Percentiles rank a stretch among this genome's conserved stretches.
Evolutionary conservation across 2,329 filamentous ascomycete genomes (phyloP).

Genomic region (Talaromyces sp.): DNA sequence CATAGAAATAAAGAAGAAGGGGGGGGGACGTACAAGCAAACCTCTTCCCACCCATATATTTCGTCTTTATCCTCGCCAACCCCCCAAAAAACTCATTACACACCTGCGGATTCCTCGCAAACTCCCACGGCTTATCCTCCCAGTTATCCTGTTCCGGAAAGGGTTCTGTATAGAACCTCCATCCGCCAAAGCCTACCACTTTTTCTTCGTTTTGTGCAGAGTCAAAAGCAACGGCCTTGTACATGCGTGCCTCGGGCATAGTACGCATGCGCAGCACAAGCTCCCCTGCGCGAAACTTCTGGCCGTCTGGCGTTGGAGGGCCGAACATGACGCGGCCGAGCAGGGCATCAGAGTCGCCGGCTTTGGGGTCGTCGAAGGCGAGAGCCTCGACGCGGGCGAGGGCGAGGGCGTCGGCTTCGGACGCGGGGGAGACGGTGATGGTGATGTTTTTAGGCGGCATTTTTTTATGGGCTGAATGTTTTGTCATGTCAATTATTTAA

Average conservation of each 20-base stretch:
- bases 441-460: background rate
- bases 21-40: constrained; percentile 7
- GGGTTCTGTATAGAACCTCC: constrained; percentile 10
- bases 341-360: background rate
- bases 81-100: constrained; percentile 12
- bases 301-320: background rate
- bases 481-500: no score
- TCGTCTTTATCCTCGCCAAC: background rate
- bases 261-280: background rate
- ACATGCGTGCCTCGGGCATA: background rate
- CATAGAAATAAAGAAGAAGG: background rate
- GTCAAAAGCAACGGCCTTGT: constrained; percentile 3
- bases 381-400: constrained; percentile 4
- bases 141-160: constrained; percentile 3
- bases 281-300: background rate
- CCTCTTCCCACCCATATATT: constrained; percentile 7
- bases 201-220: background rate
- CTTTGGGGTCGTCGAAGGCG: constrained; percentile 3
- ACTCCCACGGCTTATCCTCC: constrained; percentile 8
- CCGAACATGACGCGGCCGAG: constrained; percentile 8
- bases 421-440: constrained; percentile 4
- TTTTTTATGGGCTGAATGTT: background rate
- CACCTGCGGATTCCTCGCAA: background rate
- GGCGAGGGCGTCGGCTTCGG: background rate
- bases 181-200: constrained; percentile 2